Conservation (phyloP, 1,284 basidiomycete species). For the Cronartium quercuum region DNA sequence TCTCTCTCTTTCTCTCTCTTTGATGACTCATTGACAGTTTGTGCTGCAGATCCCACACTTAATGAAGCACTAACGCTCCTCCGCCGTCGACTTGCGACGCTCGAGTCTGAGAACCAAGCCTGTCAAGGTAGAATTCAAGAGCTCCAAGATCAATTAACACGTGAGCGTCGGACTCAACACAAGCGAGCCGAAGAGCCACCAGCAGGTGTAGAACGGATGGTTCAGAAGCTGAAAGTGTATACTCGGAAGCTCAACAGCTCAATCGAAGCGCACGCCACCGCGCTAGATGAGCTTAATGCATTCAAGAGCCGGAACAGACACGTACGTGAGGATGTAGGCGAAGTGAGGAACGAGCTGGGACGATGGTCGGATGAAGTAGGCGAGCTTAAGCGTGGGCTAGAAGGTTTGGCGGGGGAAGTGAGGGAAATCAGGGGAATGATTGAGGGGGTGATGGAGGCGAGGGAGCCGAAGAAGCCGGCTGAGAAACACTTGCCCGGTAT, state of each 20-base stretch:
- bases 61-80: constrained; percentile 19
- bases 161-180: background rate
- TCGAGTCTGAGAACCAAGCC: constrained; percentile 24
- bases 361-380: constrained; percentile 25
- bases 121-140: constrained; percentile 24
- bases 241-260: constrained; percentile 8
- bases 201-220: constrained; percentile 5
- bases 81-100: background rate
- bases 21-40: background rate
- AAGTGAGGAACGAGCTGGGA: constrained; percentile 11
- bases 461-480: background rate
- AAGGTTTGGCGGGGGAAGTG: constrained; percentile 28
- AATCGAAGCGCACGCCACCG: constrained; percentile 28
- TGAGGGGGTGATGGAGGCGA: constrained; percentile 5
- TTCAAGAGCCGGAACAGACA: constrained; percentile 13
- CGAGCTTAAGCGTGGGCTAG: constrained; percentile 19
- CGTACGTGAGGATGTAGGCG: constrained; percentile 13
- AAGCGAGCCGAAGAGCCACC: background rate
- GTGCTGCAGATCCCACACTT: constrained; percentile 17
- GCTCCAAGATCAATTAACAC: constrained; percentile 14
- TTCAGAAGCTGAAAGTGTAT: constrained; percentile 17
- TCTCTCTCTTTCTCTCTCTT: background rate
- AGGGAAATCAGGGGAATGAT: constrained; percentile 22
- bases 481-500: constrained; percentile 6
- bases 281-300: constrained; percentile 26